Percentiles rank a stretch among this genome's conserved stretches.
Evolutionary conservation across 345 rosid species (phyloP).

Genomic region (Excoecaria cochinchinensis): DNA sequence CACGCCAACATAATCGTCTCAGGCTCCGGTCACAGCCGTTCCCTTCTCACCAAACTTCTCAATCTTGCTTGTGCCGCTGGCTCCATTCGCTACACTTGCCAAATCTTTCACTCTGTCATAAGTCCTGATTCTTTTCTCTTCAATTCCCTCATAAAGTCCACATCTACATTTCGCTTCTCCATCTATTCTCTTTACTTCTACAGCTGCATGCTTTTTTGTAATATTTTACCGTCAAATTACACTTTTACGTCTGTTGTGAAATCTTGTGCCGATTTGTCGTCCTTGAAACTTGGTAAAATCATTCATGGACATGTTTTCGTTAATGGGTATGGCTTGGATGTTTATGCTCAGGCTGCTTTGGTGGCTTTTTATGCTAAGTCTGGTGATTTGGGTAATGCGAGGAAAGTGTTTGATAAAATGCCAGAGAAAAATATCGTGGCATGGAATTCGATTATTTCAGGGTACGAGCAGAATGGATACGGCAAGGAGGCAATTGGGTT

Average conservation of each 20-base stretch:
- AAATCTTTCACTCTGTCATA: constrained; percentile 52
- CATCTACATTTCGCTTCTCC: constrained; percentile 49
- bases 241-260: constrained; percentile 73
- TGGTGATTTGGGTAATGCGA: constrained; percentile 44
- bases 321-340: constrained; percentile 59
- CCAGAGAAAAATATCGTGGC: constrained; percentile 58
- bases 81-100: constrained; percentile 23
- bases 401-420: constrained; percentile 67
- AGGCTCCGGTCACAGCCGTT: constrained; percentile 52
- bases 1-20: constrained; percentile 56
- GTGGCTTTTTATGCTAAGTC: constrained; percentile 55
- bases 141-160: constrained; percentile 53
- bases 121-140: constrained; percentile 72
- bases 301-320: constrained; percentile 60
- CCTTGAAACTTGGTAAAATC: constrained; percentile 43
- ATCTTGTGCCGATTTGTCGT: constrained; percentile 60
- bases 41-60: constrained; percentile 69
- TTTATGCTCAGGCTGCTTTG: constrained; percentile 62
- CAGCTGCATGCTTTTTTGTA: constrained; percentile 47
- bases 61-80: constrained; percentile 41
- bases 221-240: constrained; percentile 53
- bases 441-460: constrained; percentile 82
- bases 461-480: constrained; percentile 75
- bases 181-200: constrained; percentile 52
- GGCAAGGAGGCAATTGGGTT: constrained; percentile 55